Evolutionary conservation across 2,329 filamentous ascomycete species (phyloP).

Genomic region (Chaetothyriales sp.): DNA sequence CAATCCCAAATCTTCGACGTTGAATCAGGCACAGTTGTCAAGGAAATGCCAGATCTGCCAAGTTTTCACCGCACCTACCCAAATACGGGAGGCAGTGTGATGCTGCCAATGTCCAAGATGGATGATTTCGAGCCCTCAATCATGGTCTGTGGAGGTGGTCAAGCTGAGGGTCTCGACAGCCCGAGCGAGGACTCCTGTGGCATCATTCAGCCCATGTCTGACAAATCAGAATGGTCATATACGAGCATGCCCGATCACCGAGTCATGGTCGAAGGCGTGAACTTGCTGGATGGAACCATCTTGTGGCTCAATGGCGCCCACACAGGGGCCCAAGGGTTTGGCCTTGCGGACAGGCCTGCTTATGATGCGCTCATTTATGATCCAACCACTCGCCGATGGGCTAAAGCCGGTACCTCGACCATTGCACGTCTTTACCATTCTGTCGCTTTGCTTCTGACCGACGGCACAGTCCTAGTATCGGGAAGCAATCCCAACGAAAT

Average conservation of each 20-base stretch:
- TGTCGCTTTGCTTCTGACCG: constrained; percentile 44
- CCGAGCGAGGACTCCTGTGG: constrained; percentile 48
- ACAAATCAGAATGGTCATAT: constrained; percentile 41
- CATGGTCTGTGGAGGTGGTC: constrained; percentile 46
- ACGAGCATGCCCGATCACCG: constrained; percentile 43
- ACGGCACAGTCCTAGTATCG: constrained; percentile 46
- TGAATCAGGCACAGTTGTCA: constrained; percentile 30
- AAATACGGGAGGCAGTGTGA: constrained; percentile 45
- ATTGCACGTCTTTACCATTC: constrained; percentile 47
- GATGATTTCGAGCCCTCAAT: constrained; percentile 42
- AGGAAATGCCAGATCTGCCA: constrained; percentile 38
- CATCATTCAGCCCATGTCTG: constrained; percentile 39
- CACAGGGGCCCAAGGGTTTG: constrained; percentile 47
- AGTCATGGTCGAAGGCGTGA: constrained; percentile 47
- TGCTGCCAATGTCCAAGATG: constrained; percentile 40
- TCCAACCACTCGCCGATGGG: constrained; percentile 39
- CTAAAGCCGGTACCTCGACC: constrained; percentile 27
- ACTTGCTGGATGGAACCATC: constrained; percentile 48
- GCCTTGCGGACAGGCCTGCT: constrained; percentile 40
- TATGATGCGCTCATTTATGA: constrained; percentile 46
- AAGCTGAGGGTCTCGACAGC: constrained; percentile 45
- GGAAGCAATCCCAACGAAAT: constrained; percentile 49
- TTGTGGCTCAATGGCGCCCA: constrained; percentile 47
- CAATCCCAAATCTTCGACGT: constrained; percentile 45
- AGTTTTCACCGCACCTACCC: constrained; percentile 47